phyloP scores from a whole-genome alignment of 495 filamentous ascomycete genomes.

The Xylaria sp. region DNA sequence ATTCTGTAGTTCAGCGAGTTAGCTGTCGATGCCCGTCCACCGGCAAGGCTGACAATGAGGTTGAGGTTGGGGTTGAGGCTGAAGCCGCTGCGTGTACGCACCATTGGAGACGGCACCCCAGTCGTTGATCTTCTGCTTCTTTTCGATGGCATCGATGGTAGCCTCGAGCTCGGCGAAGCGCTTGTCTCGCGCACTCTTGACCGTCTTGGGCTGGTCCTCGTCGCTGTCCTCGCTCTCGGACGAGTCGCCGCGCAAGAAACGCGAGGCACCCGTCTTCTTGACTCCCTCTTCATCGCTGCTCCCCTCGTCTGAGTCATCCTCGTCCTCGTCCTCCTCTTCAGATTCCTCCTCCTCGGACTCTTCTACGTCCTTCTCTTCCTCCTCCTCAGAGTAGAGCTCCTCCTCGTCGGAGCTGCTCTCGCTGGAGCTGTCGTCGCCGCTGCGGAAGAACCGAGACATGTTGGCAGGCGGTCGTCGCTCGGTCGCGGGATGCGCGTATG shows the following conservation, averaged over 20 bases:
- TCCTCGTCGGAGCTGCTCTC: constrained; percentile 88
- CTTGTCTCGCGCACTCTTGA: constrained; percentile 99
- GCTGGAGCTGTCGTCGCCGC: constrained; percentile 85
- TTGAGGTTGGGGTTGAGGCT: no score
- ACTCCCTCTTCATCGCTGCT: constrained; percentile 68
- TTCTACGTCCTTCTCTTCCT: constrained; percentile 60
- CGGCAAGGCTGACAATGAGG: neutral
- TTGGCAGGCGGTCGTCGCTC: constrained; percentile 35
- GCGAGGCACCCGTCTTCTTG: constrained; percentile 68
- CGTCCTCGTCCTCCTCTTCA: constrained; percentile 53
- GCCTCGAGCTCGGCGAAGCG: constrained; percentile 90
- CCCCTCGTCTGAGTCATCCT: constrained; percentile 66
- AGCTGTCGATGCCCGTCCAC: neutral
- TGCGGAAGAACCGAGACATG: constrained; percentile 98
- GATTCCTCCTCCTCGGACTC: constrained; percentile 54
- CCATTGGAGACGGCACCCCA: constrained; percentile 92
- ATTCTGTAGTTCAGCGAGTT: constrained; percentile 64
- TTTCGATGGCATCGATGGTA: constrained; percentile 88
- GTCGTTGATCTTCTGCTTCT: constrained; percentile 95
- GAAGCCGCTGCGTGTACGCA: constrained; percentile 51
- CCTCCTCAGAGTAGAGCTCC: constrained; percentile 82
- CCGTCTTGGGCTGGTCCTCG: constrained; percentile 79
- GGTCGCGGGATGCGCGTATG: constrained; percentile 3
- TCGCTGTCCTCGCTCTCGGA: constrained; percentile 83
- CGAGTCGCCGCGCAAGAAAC: constrained; percentile 79